Evolutionary conservation across 345 rosid genomes (phyloP).

Genomic region (Salix caprea): DNA sequence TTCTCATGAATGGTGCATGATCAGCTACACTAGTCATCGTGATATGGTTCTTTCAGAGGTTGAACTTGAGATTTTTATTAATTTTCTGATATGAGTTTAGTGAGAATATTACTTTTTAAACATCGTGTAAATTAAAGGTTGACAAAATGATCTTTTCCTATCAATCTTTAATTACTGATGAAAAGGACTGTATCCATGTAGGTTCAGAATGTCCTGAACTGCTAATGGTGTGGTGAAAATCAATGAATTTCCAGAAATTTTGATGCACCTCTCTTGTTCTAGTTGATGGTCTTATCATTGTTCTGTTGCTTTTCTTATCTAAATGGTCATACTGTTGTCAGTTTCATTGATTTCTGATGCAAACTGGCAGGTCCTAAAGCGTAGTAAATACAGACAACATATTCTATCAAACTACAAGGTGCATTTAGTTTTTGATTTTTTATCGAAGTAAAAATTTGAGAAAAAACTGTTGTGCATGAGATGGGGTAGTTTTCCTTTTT

Average conservation of each 20-base stretch:
- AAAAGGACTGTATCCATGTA: background rate
- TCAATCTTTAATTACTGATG: background rate
- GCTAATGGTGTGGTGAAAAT: background rate
- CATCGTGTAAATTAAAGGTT: background rate
- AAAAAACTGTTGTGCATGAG: background rate
- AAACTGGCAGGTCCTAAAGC: constrained; percentile 24
- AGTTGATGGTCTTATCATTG: background rate
- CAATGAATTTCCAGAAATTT: background rate
- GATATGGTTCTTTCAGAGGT: background rate
- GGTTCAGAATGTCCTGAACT: background rate
- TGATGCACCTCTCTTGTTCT: background rate
- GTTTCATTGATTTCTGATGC: background rate
- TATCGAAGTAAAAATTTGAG: background rate
- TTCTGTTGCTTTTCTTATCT: background rate
- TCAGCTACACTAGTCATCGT: background rate
- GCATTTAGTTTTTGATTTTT: background rate
- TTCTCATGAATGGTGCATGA: background rate
- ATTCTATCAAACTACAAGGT: constrained; percentile 29
- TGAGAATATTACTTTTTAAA: background rate
- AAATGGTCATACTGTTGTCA: background rate
- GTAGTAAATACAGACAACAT: constrained; percentile 23
- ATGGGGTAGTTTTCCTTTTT: background rate
- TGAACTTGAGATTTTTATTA: background rate
- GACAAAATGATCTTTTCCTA: background rate
- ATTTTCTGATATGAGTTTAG: background rate